Evolutionary conservation across 345 rosid genomes (phyloP).

Genomic region (Erysimum cheiranthoides): DNA sequence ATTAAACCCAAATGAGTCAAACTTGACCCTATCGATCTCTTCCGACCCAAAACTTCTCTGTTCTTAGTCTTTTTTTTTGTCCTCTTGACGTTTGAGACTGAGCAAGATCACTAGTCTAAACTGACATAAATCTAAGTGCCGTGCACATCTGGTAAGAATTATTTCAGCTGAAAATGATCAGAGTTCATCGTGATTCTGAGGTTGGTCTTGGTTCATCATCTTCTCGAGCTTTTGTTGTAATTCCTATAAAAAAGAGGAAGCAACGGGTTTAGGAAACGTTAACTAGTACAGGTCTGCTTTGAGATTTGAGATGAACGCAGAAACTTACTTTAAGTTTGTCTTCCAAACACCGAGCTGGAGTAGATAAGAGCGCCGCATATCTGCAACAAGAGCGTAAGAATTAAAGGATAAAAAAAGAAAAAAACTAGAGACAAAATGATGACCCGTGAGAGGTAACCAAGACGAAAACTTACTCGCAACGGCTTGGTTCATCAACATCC

Average conservation of each 20-base stretch:
- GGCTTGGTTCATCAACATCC: slow-evolving; percentile 95
- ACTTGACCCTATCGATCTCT: slow-evolving; percentile 28
- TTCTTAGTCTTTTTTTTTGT: slow-evolving; percentile 8
- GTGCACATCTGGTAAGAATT: slow-evolving; percentile 19
- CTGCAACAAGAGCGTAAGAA: slow-evolving; percentile 50
- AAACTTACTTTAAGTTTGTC: slow-evolving; percentile 71
- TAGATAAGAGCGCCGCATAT: slow-evolving; percentile 70
- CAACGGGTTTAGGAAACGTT: not conserved
- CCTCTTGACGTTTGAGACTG: slow-evolving; percentile 32
- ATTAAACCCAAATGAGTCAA: slow-evolving; percentile 7
- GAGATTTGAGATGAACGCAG: slow-evolving; percentile 19
- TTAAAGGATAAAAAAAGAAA: not conserved
- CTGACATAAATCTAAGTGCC: slow-evolving; percentile 25
- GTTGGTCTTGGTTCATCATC: slow-evolving; percentile 66
- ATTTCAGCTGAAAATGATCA: slow-evolving; percentile 44
- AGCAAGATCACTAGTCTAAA: slow-evolving; percentile 36
- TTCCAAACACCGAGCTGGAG: slow-evolving; percentile 80
- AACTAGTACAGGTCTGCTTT: not conserved
- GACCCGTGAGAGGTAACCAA: not conserved
- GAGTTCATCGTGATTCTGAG: slow-evolving; percentile 78
- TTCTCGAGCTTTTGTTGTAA: slow-evolving; percentile 69
- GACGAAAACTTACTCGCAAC: slow-evolving; percentile 81
- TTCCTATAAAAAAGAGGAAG: slow-evolving; percentile 55
- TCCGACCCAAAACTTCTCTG: slow-evolving; percentile 37
- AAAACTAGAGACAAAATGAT: not conserved